Evolutionary conservation across 2,329 filamentous ascomycete genomes (phyloP), one percentile per base, ranked within the genome.

Genomic region (Amesomyces nigricolor): DNA sequence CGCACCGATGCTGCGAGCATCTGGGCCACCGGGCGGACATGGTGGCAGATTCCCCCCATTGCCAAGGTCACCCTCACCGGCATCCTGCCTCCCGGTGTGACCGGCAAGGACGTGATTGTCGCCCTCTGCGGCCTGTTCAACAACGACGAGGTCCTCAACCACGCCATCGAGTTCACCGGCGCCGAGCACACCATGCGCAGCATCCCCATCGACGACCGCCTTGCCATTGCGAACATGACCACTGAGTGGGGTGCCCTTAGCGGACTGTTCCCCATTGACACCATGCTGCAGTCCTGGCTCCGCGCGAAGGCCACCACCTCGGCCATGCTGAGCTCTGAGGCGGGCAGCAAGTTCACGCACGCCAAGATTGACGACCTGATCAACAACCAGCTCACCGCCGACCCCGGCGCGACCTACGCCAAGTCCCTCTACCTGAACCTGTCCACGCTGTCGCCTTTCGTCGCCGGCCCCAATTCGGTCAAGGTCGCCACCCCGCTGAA

Each of bases 81-180:
- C 6, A 71, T 81, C 0, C 74, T 96, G 6, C 91, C 89, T 0
- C 73, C 75, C 1, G 91, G 91, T 10, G 91, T 96, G 1, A 90
- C 87, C 0, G 92, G 91, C 30, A 97, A 99, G 71, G 94, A 97
- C 69, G 88, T 96, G 11, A 97, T 97, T 62, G 81, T 96, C 26
- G 89, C 90, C 0, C 78, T 97, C 1, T 95, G 89, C 63, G 89
- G 88, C 1, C 73, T 96, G 0, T 95, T 97, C 75, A 88, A 88
- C 71, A 83, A 87, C 52, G 87, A 90, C 63, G 89, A 96, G 44
- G 92, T 96, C 0, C 78, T 96, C 13, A 97, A 97, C 72, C 90
- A 96, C 67, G 84, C 84, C 5, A 85, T 97, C 58, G 92, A 97
- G 67, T 96, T 96, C 65, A 84, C 83, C 0, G 92, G 91, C 11